Conservation (phyloP, 116 monocot genomes). For the Posidonia oceanica region DNA sequence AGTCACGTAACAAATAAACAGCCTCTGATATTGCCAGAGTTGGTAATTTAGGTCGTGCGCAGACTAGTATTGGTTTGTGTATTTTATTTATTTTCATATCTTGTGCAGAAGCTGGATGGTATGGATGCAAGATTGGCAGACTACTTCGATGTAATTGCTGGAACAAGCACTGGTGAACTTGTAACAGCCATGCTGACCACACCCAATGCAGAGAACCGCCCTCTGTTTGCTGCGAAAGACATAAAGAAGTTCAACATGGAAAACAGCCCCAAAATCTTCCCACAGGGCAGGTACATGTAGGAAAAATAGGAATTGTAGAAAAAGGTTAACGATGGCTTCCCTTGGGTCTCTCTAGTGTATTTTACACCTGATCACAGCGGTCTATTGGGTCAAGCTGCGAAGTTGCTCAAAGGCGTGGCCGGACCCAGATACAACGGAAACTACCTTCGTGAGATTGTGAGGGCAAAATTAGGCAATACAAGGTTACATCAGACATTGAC, state of each 20-base stretch:
- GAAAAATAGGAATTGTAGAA: too few relatives aligned
- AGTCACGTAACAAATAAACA: too few relatives aligned
- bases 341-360: too few relatives aligned
- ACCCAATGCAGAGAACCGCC: constrained; percentile 5
- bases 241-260: constrained; percentile 1
- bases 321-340: neutral
- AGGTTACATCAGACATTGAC: constrained; percentile 24
- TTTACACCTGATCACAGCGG: too few relatives aligned
- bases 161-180: constrained; percentile 5
- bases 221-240: constrained; percentile 9
- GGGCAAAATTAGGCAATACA: constrained; percentile 9
- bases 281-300: neutral
- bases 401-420: neutral
- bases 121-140: neutral
- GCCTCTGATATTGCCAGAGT: too few relatives aligned
- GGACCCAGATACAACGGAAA: constrained; percentile 36
- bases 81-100: too few relatives aligned
- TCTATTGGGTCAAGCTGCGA: too few relatives aligned
- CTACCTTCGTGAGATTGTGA: constrained; percentile 13
- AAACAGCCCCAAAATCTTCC: constrained; percentile 9
- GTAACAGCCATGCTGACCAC: neutral
- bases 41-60: too few relatives aligned
- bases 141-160: constrained; percentile 11
- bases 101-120: constrained; percentile 11
- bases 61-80: too few relatives aligned